These are phyloP conservation scores for Zygosaccharomyces kombuchaensis DNA, from an alignment of 805 yeast species.

Conservation along the genomic window DNA sequence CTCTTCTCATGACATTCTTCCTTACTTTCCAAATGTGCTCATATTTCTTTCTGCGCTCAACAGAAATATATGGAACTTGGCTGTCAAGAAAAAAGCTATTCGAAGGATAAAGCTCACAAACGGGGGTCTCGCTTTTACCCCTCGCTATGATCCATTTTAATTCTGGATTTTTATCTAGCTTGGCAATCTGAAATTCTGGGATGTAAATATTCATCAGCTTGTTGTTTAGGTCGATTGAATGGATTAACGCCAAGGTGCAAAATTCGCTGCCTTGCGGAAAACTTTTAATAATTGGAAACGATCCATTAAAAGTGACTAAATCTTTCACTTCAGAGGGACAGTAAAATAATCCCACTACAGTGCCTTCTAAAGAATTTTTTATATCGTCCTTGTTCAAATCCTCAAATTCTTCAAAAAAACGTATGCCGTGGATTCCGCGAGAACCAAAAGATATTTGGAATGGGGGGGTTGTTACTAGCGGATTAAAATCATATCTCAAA, in stretches of 20 bases:
- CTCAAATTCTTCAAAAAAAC: conserved; percentile 34
- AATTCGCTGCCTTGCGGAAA: conserved; percentile 10
- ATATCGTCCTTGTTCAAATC: conserved; percentile 35
- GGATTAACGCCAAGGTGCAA: conserved; percentile 50
- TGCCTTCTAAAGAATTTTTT: conserved; percentile 35
- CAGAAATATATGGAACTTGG: conserved; percentile 45
- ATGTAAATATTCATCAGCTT: conserved; percentile 52
- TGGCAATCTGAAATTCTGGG: conserved; percentile 35
- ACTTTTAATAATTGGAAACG: conserved; percentile 22
- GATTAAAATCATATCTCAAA: conserved; percentile 39
- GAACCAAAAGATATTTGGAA: conserved; percentile 38
- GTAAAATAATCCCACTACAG: conserved; percentile 34
- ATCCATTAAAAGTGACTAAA: background rate
- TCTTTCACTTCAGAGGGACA: conserved; percentile 13
- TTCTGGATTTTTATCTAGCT: conserved; percentile 17
- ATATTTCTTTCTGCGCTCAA: conserved; percentile 37
- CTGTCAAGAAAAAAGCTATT: conserved; percentile 13
- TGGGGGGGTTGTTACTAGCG: conserved; percentile 41
- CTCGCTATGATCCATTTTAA: conserved; percentile 45
- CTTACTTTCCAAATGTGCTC: conserved; percentile 58
- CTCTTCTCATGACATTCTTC: conserved; percentile 49
- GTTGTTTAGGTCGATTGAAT: conserved; percentile 48
- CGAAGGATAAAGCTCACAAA: conserved; percentile 45
- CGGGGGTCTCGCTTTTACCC: conserved; percentile 65
- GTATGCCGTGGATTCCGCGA: conserved; percentile 37